Evolutionary conservation across 495 filamentous ascomycete species (phyloP), one percentile per base, ranked within the genome.

Genomic region (Acidomyces sp.): DNA sequence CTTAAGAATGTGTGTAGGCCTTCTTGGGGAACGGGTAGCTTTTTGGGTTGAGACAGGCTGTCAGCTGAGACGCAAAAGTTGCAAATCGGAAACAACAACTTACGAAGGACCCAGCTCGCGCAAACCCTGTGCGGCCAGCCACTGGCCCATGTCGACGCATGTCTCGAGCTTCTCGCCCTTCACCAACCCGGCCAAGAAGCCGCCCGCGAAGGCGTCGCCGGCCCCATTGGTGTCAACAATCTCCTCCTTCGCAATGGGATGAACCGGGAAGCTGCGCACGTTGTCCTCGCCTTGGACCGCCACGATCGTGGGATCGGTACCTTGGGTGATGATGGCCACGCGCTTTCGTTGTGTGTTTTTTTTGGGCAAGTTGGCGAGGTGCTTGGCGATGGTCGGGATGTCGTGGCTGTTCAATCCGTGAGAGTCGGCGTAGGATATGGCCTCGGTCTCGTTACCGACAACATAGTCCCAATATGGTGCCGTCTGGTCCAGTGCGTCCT

Each of bases 161-260:
- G 76, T 70, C 35, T 78, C 78, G 10, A 97, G 65, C 29, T 75
- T 58, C 65, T 85, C 80, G 56, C 82, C 85, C 57, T 82, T 69
- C 33, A 93, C 83, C 44, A 97, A 65, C 50, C 85, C 90, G 34
- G 88, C 88, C 33, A 77, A 65, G 65, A 97, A 87, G 45, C 90
- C 90, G 57, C 87, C 90, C 38, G 87, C 87, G 55, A 96, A 97
- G 24, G 92, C 90, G 61, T 97, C 90, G 62, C 78, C 90, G 43
- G 90, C 90, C 56, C 90, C 90, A 58, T 85, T 99, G 54, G 90
- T 96, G 65, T 99, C 90, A 56, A 75, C 76, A 59, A 97, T 94
- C 62, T 80, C 64, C 21, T 74, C 68, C 59, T 74, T 66, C 41
- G 69, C 63, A 56, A 96, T 79, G 43, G 69, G 65, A 55, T 78